phyloP scores from a whole-genome alignment of 352 stramenopile species.

The Globisporangium lucens region DNA sequence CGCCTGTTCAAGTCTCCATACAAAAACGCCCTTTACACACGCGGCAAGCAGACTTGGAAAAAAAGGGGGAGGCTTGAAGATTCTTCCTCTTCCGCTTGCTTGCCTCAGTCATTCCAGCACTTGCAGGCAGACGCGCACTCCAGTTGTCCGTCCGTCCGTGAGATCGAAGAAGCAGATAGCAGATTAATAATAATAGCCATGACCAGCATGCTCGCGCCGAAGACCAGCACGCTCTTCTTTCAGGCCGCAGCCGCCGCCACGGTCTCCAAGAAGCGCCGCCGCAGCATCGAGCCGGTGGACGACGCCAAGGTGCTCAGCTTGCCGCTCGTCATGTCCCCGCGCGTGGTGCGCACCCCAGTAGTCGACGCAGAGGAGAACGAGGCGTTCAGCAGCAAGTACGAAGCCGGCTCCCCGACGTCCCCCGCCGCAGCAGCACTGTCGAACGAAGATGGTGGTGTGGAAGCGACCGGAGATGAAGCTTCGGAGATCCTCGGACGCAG shows the following conservation, averaged over 20 bases:
- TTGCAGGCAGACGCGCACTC: slow-evolving; percentile 8
- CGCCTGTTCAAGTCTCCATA: neutral
- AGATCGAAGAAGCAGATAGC: neutral
- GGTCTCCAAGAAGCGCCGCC: slow-evolving; percentile 56
- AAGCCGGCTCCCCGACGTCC: slow-evolving; percentile 14
- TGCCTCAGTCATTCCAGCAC: slow-evolving; percentile 13
- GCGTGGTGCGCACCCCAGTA: slow-evolving; percentile 23
- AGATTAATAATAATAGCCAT: slow-evolving; percentile 1
- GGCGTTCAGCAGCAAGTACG: slow-evolving; percentile 20
- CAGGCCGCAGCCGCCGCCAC: slow-evolving; percentile 19
- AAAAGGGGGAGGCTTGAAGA: neutral
- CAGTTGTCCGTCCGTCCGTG: neutral
- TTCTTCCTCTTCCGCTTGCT: neutral
- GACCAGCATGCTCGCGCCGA: slow-evolving; percentile 50
- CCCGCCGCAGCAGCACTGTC: slow-evolving; percentile 9
- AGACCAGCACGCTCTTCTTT: slow-evolving; percentile 22
- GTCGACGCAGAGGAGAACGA: slow-evolving; percentile 18
- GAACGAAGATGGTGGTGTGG: slow-evolving; percentile 15
- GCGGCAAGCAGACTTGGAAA: neutral
- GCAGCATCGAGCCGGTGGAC: slow-evolving; percentile 60
- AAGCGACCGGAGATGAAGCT: slow-evolving; percentile 23
- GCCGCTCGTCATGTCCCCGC: slow-evolving; percentile 36
- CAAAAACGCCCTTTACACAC: neutral
- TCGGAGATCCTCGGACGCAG: slow-evolving; percentile 45
- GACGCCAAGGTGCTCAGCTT: slow-evolving; percentile 55